phyloP scores from a whole-genome alignment of 2,329 filamentous ascomycete genomes.

The Zymoseptoria tritici region DNA sequence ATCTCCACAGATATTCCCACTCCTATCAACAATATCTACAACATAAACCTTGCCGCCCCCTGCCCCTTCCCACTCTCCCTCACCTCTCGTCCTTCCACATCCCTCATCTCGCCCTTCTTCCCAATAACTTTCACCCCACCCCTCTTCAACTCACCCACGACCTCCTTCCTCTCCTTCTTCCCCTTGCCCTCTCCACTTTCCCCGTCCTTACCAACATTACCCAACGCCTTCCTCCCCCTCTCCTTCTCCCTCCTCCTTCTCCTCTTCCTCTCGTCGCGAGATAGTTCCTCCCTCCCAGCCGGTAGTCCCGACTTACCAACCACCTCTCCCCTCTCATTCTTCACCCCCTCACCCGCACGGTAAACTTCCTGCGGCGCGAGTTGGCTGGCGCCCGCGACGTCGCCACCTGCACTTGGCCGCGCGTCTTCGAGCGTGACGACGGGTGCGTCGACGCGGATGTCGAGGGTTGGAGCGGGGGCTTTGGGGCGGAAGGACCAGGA shows the following conservation, averaged over 20 bases:
- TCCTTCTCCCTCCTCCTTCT: conserved; percentile 68
- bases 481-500: conserved; percentile 96
- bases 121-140: conserved; percentile 89
- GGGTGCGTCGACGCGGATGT: conserved; percentile 84
- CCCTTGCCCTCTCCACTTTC: conserved; percentile 30
- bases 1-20: too few relatives aligned
- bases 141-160: conserved; percentile 65
- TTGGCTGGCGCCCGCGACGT: conserved; percentile 54
- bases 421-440: conserved; percentile 93
- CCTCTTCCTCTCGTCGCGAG: conserved; percentile 72
- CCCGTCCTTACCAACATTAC: conserved; percentile 36
- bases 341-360: conserved; percentile 58
- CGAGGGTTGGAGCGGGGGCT: conserved; percentile 70
- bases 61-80: conserved; percentile 19
- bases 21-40: conserved; percentile 13
- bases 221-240: conserved; percentile 63
- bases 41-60: conserved; percentile 26
- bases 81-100: conserved; percentile 74
- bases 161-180: conserved; percentile 48
- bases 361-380: conserved; percentile 95
- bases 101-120: conserved; percentile 75
- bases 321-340: conserved; percentile 58
- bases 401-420: conserved; percentile 73
- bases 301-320: conserved; percentile 68
- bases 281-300: conserved; percentile 77